Evolutionary conservation across 2,329 filamentous ascomycete genomes (phyloP).

Genomic region (Leptodontidium sp.): DNA sequence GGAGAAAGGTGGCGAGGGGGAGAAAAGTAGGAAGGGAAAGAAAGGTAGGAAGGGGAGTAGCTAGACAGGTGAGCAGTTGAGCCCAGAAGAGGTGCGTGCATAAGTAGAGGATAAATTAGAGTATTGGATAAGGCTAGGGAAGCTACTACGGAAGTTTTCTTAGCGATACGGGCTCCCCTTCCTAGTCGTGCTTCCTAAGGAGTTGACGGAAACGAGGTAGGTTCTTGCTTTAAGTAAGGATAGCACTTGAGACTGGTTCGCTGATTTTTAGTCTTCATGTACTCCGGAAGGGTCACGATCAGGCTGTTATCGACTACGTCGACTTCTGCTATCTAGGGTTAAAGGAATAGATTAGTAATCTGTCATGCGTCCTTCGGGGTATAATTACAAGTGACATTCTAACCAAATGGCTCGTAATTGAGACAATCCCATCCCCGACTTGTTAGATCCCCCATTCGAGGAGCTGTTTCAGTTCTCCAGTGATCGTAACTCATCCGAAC

Average conservation of each 20-base stretch:
- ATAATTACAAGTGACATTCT: slow-evolving; percentile 1
- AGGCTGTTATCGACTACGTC: too few relatives aligned
- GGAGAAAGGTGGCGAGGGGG: neutral
- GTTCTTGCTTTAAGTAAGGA: slow-evolving; percentile 14
- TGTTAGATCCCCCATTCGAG: neutral
- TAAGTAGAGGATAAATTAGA: slow-evolving; percentile 13
- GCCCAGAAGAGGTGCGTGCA: slow-evolving; percentile 9
- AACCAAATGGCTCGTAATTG: neutral
- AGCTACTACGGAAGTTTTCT: slow-evolving; percentile 13
- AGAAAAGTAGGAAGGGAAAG: neutral
- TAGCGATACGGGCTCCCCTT: slow-evolving; percentile 7
- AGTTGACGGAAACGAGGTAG: slow-evolving; percentile 17
- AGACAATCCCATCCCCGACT: neutral
- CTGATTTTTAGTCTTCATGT: too few relatives aligned
- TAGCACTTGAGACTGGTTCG: neutral
- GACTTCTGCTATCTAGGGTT: neutral
- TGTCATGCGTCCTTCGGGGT: neutral
- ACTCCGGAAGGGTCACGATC: too few relatives aligned
- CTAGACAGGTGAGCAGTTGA: neutral
- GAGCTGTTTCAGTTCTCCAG: slow-evolving; percentile 3
- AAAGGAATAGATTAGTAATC: slow-evolving; percentile 8
- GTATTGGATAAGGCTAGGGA: slow-evolving; percentile 19
- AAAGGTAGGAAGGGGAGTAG: neutral
- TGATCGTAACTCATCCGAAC: neutral
- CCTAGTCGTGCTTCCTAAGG: slow-evolving; percentile 14